Evolutionary conservation across 352 stramenopile genomes (phyloP).

Genomic region (Poterioochromonas sp.): DNA sequence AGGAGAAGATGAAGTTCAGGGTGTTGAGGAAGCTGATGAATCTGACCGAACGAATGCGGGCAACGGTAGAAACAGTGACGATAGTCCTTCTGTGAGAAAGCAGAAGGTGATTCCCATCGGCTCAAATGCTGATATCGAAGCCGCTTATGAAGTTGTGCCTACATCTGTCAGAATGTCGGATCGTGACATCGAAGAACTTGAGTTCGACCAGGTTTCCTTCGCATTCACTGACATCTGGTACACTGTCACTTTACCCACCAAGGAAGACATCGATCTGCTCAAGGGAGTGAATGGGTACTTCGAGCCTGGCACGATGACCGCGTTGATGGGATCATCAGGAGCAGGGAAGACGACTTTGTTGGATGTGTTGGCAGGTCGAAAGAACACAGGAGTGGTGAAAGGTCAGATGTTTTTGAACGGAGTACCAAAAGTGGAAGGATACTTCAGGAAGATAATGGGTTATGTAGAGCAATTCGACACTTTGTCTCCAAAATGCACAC

Average conservation of each 20-base stretch:
- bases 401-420: constrained; percentile 77
- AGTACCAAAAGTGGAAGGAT: constrained; percentile 57
- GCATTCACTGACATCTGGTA: constrained; percentile 55
- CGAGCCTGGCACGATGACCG: constrained; percentile 48
- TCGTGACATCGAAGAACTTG: no score
- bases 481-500: constrained; percentile 66
- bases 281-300: constrained; percentile 66
- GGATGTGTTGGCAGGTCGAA: constrained; percentile 81
- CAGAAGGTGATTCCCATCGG: no score
- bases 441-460: constrained; percentile 70
- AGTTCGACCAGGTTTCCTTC: constrained; percentile 36
- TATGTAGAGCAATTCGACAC: constrained; percentile 85
- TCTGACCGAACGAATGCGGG: no score
- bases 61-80: no score
- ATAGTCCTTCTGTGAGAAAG: no score
- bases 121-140: no score
- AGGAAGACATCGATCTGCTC: constrained; percentile 61
- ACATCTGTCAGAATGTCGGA: no score
- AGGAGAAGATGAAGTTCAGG: no score
- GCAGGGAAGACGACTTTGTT: constrained; percentile 84
- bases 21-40: no score
- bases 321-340: constrained; percentile 60
- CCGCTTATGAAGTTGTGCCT: no score
- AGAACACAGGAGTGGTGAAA: constrained; percentile 67
- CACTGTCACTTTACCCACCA: constrained; percentile 48